phyloP scores from a whole-genome alignment of 2,329 filamentous ascomycete genomes.

The Claviceps purpurea region DNA sequence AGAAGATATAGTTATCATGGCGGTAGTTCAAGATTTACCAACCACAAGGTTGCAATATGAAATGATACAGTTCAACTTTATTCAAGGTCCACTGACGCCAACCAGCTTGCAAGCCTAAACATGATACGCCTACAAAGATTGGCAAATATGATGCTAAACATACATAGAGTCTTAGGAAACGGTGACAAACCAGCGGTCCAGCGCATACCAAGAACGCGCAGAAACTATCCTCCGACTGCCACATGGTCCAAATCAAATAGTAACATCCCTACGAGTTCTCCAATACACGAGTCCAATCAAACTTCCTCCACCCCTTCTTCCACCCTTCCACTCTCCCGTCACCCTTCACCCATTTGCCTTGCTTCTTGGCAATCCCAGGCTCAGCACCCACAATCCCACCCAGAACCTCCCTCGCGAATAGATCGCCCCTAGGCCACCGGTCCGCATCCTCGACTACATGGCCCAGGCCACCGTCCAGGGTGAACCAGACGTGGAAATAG shows the following conservation, averaged over 20 bases:
- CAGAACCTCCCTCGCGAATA: constrained; percentile 84
- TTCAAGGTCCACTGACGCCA: no score
- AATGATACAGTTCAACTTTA: no score
- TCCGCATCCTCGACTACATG: constrained; percentile 81
- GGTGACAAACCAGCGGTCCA: no score
- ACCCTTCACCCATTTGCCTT: constrained; percentile 68
- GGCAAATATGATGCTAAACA: no score
- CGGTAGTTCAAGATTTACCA: no score
- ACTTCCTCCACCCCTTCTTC: constrained; percentile 76
- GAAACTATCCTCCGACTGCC: no score
- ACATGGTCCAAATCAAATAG: neutral
- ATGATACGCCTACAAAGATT: no score
- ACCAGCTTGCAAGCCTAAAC: no score
- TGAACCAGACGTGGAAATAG: constrained; percentile 97
- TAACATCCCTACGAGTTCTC: constrained; percentile 18
- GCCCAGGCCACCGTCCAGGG: constrained; percentile 78
- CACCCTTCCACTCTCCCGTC: constrained; percentile 64
- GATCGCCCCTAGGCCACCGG: constrained; percentile 77
- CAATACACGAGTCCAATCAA: constrained; percentile 67
- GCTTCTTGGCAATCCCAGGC: constrained; percentile 73
- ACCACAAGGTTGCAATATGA: no score
- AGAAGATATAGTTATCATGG: no score
- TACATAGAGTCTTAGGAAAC: no score
- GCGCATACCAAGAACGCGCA: no score
- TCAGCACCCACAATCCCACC: constrained; percentile 83